These are phyloP conservation scores for Wickerhamiella nectarea DNA, from an alignment of 805 yeast genomes.

Conservation along the genomic window DNA sequence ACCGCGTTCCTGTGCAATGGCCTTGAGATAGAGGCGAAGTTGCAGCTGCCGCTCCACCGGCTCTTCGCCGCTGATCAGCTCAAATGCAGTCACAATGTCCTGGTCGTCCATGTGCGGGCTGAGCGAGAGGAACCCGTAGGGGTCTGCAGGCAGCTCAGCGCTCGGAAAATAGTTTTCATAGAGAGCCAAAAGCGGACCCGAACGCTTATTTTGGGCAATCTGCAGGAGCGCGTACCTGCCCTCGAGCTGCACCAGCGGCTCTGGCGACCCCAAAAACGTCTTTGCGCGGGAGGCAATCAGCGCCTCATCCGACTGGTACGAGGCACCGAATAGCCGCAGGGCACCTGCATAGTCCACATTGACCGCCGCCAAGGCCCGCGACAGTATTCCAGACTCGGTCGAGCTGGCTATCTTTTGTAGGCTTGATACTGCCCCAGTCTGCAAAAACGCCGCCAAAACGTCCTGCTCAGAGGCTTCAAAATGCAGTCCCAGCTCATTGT, in stretches of 20 bases:
- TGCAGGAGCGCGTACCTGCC: slow-evolving; percentile 14
- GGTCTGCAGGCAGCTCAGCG: slow-evolving; percentile 38
- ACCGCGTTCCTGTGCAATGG: slow-evolving; percentile 40
- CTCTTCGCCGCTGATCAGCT: slow-evolving; percentile 40
- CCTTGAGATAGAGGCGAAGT: slow-evolving; percentile 43
- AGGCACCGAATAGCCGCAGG: slow-evolving; percentile 2
- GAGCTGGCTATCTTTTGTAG: slow-evolving; percentile 11
- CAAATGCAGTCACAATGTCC: slow-evolving; percentile 60
- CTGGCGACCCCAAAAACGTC: neutral
- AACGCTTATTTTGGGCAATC: slow-evolving; percentile 13
- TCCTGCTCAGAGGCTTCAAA: slow-evolving; percentile 13
- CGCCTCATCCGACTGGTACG: neutral
- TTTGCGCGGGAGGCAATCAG: slow-evolving; percentile 1
- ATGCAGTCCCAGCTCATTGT: slow-evolving; percentile 25
- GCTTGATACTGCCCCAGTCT: neutral
- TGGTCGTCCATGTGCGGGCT: slow-evolving; percentile 49
- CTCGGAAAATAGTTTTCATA: slow-evolving; percentile 5
- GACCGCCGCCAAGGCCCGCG: slow-evolving; percentile 2
- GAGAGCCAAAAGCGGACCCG: slow-evolving; percentile 3
- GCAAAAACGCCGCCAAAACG: slow-evolving; percentile 7
- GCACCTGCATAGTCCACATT: neutral
- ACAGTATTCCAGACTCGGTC: slow-evolving; percentile 10
- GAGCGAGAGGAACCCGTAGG: slow-evolving; percentile 40
- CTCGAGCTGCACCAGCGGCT: neutral
- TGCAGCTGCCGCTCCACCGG: slow-evolving; percentile 37